phyloP scores from a whole-genome alignment of 352 stramenopile species.

The Phytophthora sp. region DNA sequence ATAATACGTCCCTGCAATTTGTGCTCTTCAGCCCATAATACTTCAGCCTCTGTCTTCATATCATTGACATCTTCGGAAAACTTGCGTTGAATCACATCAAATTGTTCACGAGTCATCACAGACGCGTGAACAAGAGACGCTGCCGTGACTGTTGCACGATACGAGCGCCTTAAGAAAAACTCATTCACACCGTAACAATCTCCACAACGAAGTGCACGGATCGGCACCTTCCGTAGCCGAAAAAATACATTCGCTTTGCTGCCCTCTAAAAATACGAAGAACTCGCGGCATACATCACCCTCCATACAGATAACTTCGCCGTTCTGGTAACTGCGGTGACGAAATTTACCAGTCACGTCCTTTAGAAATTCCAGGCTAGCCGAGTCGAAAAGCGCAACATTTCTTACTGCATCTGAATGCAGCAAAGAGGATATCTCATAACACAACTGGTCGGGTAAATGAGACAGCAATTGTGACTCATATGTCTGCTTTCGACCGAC shows the following conservation, averaged over 20 bases:
- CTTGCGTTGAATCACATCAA: conserved; percentile 64
- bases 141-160: conserved; percentile 47
- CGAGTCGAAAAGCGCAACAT: conserved; percentile 62
- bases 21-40: conserved; percentile 45
- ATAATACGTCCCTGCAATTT: conserved; percentile 36
- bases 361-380: conserved; percentile 54
- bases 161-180: conserved; percentile 61
- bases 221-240: conserved; percentile 26
- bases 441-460: conserved; percentile 64
- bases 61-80: conserved; percentile 56
- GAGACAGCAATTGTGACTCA: conserved; percentile 58
- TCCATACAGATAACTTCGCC: conserved; percentile 65
- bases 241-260: conserved; percentile 61
- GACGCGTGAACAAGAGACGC: conserved; percentile 56
- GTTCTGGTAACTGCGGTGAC: conserved; percentile 60
- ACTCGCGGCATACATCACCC: conserved; percentile 64
- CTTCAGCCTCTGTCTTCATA: conserved; percentile 50
- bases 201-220: conserved; percentile 52
- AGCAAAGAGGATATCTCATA: conserved; percentile 73
- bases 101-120: conserved; percentile 63
- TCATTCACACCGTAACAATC: conserved; percentile 67
- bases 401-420: conserved; percentile 63
- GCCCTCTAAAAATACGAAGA: conserved; percentile 65
- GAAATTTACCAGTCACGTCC: conserved; percentile 72
- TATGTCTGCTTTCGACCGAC: conserved; percentile 66